Conservation (phyloP, 2,329 filamentous ascomycete species). For the Colletotrichum brevisporum region DNA sequence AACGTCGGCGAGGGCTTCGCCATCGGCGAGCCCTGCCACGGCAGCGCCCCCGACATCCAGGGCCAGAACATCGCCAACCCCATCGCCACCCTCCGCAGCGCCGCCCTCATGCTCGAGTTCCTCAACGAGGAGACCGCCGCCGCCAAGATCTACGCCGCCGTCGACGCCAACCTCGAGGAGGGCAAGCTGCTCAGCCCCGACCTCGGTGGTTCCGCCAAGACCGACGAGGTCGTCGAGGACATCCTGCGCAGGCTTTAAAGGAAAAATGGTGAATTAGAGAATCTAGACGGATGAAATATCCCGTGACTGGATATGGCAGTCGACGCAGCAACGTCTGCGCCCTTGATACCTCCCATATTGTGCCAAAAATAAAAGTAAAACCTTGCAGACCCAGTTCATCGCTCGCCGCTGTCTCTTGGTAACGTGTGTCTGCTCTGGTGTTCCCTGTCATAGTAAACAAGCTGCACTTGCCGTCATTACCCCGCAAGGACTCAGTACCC, state of each 20-base stretch:
- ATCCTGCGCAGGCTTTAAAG: constrained; percentile 84
- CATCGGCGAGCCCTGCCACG: constrained; percentile 98
- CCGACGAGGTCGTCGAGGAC: constrained; percentile 88
- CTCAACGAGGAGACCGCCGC: constrained; percentile 89
- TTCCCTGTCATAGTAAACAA: too few relatives aligned
- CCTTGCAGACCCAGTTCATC: background rate
- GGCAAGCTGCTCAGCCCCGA: constrained; percentile 88
- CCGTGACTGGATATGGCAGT: constrained; percentile 34
- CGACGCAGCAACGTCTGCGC: constrained; percentile 15
- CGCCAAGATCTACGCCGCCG: constrained; percentile 89
- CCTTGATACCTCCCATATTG: constrained; percentile 35
- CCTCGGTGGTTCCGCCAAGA: constrained; percentile 88
- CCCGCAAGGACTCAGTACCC: too few relatives aligned
- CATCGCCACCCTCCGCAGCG: constrained; percentile 92
- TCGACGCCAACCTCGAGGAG: constrained; percentile 90
- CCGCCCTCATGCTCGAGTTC: constrained; percentile 97
- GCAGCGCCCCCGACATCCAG: constrained; percentile 95
- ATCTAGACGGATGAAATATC: background rate
- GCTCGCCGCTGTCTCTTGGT: background rate
- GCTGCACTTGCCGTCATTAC: too few relatives aligned
- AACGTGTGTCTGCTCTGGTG: too few relatives aligned
- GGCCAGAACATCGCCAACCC: constrained; percentile 95
- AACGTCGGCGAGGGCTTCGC: constrained; percentile 96
- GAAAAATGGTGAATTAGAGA: constrained; percentile 11
- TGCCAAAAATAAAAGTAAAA: constrained; percentile 26